Base-by-base conservation (phyloP, 768 basidiomycete species). In the Kwoniella heveanensis region DNA sequence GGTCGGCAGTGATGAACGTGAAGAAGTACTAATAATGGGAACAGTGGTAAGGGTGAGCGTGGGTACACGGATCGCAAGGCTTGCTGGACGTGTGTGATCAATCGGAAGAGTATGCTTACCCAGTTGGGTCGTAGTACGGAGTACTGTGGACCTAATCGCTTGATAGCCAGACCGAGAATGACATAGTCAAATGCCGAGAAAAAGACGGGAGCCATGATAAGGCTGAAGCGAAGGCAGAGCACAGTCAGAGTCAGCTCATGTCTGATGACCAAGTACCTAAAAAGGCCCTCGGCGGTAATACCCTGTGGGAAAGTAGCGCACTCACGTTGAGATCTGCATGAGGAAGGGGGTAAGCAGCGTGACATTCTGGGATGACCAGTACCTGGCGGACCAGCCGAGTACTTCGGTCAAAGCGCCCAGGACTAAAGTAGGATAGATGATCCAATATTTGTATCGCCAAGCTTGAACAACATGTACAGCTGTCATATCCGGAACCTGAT, bases 11-110 rank as follows among this genome's bases (percentile, higher is more conserved):
- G 54, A 77, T 71, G 67, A 80, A 80, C 57, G 73, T 60, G 62
- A 64, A 49, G 47, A 79, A 71, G 70, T 79, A 80, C 54, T 69
- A n/a, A n/a, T n/a, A n/a, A n/a, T n/a, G n/a, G n/a, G n/a, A n/a
- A n/a, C n/a, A n/a, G n/a, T n/a, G n/a, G n/a, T n/a, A n/a, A n/a
- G n/a, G n/a, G n/a, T n/a, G n/a, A n/a, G n/a, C n/a, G n/a, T n/a
- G n/a, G n/a, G n/a, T n/a, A n/a, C n/a, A n/a, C n/a, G n/a, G n/a
- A n/a, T n/a, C n/a, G n/a, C n/a, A n/a, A n/a, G n/a, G n/a, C n/a
- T n/a, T n/a, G n/a, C n/a, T n/a, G n/a, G n/a, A n/a, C n/a, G n/a
- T n/a, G n/a, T n/a, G n/a, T n/a, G n/a, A n/a, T n/a, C n/a, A n/a
- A n/a, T n/a, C n/a, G n/a, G n/a, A n/a, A n/a, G n/a, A n/a, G n/a